A percentile compares a stretch with the other conserved stretches of the same genome.
phyloP scores from a whole-genome alignment of 495 filamentous ascomycete genomes.

The Hamigera avellanea region DNA sequence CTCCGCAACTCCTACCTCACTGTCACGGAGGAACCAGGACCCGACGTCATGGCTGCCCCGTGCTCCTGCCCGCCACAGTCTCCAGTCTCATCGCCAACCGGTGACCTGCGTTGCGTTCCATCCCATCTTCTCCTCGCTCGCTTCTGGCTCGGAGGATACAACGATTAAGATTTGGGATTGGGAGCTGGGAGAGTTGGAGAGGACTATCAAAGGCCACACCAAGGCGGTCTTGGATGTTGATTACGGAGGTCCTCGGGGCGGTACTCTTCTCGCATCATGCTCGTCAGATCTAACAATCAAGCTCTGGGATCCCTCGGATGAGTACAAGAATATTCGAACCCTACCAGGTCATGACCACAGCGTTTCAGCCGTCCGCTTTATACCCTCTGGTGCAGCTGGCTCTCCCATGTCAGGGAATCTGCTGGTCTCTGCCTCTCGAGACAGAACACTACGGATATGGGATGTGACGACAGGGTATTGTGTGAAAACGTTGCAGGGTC shows the following conservation, averaged over 20 bases:
- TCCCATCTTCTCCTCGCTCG: slow-evolving; percentile 81
- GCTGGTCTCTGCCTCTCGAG: slow-evolving; percentile 71
- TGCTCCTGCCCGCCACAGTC: slow-evolving; percentile 64
- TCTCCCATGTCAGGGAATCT: slow-evolving; percentile 48
- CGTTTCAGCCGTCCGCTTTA: slow-evolving; percentile 78
- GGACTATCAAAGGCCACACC: slow-evolving; percentile 88
- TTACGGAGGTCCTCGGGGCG: slow-evolving; percentile 79
- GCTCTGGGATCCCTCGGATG: slow-evolving; percentile 86
- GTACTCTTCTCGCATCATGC: slow-evolving; percentile 81
- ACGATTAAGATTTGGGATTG: slow-evolving; percentile 98
- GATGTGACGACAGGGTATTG: slow-evolving; percentile 90
- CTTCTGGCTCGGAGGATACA: slow-evolving; percentile 85
- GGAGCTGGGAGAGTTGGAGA: slow-evolving; percentile 87
- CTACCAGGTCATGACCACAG: slow-evolving; percentile 89
- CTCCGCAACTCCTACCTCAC: slow-evolving; percentile 71
- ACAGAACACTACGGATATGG: slow-evolving; percentile 81
- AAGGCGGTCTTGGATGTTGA: slow-evolving; percentile 84
- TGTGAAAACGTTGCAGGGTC: slow-evolving; percentile 70
- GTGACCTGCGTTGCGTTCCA: slow-evolving; percentile 92
- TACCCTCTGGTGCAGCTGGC: slow-evolving; percentile 59
- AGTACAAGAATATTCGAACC: slow-evolving; percentile 93
- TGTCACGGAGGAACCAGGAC: slow-evolving; percentile 69
- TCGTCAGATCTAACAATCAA: slow-evolving; percentile 90
- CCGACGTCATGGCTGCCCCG: slow-evolving; percentile 79
- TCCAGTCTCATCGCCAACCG: slow-evolving; percentile 72